phyloP scores from a whole-genome alignment of 1,284 basidiomycete genomes.

The Coniferiporia weirii region DNA sequence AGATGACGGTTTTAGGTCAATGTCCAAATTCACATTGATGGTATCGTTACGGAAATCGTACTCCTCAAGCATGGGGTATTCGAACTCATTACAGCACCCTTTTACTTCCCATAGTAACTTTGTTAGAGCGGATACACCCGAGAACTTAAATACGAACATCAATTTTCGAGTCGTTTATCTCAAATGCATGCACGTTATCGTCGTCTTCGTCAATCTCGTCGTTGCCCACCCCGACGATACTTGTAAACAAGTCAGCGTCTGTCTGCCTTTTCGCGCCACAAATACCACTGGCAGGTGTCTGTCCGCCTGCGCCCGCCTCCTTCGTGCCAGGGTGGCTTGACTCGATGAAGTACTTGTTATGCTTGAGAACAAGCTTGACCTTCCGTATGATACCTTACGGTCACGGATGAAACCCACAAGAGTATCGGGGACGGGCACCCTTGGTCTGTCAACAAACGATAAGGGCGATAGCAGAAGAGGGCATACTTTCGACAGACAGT shows the following conservation, averaged over 20 bases:
- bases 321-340: constrained; percentile 88
- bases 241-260: constrained; percentile 79
- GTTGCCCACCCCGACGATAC: constrained; percentile 86
- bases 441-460: constrained; percentile 19
- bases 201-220: constrained; percentile 97
- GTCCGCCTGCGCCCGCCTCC: constrained; percentile 52
- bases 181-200: constrained; percentile 92
- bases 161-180: constrained; percentile 88
- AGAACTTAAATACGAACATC: constrained; percentile 49
- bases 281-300: constrained; percentile 51
- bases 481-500: constrained; percentile 78
- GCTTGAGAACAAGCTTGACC: constrained; percentile 93
- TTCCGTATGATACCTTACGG: constrained; percentile 94
- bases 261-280: constrained; percentile 35
- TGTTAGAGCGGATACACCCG: constrained; percentile 5
- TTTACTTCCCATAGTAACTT: constrained; percentile 68
- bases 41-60: constrained; percentile 98
- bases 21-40: constrained; percentile 90
- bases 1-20: constrained; percentile 94
- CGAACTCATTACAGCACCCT: constrained; percentile 89
- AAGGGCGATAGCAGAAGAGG: neutral
- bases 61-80: constrained; percentile 95
- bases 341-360: constrained; percentile 95
- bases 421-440: constrained; percentile 85
- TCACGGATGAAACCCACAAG: constrained; percentile 84